Evolutionary conservation across 2,329 filamentous ascomycete species (phyloP), one percentile per base, ranked within the genome.

Genomic region (Colletotrichum spaethianum): DNA sequence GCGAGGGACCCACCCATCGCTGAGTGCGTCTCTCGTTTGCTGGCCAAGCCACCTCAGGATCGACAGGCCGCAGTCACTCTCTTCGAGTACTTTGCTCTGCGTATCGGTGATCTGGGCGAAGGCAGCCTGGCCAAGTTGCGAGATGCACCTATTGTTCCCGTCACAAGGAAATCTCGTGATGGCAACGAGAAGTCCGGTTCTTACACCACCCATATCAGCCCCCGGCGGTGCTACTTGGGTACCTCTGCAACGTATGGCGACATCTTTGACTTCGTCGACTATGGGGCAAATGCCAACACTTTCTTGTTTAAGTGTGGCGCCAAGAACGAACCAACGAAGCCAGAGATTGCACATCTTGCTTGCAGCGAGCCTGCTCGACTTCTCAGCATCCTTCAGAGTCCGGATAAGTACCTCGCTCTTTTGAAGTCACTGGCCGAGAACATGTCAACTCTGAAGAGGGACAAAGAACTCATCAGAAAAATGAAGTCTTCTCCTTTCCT

Each of bases 201-300:
- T 3, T 76, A 80, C 36, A 76, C 89, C 56, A 83, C 86, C 75
- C 87, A 91, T 75, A 86, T 95, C 55, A 87, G 89, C 20, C 96
- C 96, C 6, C 89, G 88, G 56, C 87, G 91, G 50, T 95, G 93
- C 74, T 99, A 98, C 80, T 86, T 99, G 2, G 96, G 96, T 11
- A 92, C 75, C 36, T 91, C 88, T 7, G 80, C 83, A 2, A 87
- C 86, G 9, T 99, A 97, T 77, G 93, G 91, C 14, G 93, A 97
- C 40, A 97, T 99, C 40, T 98, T 99, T 75, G 95, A 98, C 79
- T 99, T 98, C 81, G 95, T 98, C 18, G 94, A 98, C 79, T 99
- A 98, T 83, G 95, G 96, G 0, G 84, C 88, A 42, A 92, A 96
- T 79, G 96, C 94, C 2, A 98, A 98, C 77, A 87, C 93, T 0